Base-by-base conservation (phyloP, 1,284 basidiomycete species). In the Hymenochaete sp. region DNA sequence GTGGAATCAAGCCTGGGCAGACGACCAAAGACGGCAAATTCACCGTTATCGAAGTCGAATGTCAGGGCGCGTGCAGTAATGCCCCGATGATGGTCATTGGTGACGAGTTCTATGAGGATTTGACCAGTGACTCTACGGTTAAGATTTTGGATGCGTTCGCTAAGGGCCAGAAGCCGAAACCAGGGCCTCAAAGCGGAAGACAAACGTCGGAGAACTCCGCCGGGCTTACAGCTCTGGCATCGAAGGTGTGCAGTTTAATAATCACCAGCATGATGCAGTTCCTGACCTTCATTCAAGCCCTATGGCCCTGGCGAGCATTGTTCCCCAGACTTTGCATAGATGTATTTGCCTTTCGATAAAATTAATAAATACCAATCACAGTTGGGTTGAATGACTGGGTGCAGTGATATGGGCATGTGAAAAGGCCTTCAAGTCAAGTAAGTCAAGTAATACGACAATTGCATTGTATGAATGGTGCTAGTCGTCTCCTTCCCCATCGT, bases 11-110 rank as follows among this genome's bases (percentile, higher is more conserved):
- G 56, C 79, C 89, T 9, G 95, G 96, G 13, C 79, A 92, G 62
- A 95, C 93, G 26, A 97, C 95, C 16, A 75, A 79, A 61, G 93
- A 98, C 62, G 89, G 91, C 45, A 93, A 95, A 67, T 99, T 98
- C 67, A 98, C 96, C 5, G 80, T 98, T 39, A 77, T 98, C 52
- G 95, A 99, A 66, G 95, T 98, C 33, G 95, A 98, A 67, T 99
- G 95, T 66, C 82, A 98, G 57, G 95, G 93, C 49, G 96, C 95
- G 41, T 99, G 95, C 68, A 88, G 87, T 56, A 99, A 98, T 66
- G 96, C 96, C n/a, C 95, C 95, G 9, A 99, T 98, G 95, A 73
- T 98, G 64, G 93, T 87, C 56, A 77, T 98, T 61, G 87, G 87
- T 43, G 96, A 98, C 60, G 92, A 97, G 63, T 99, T 89, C 72